Evolutionary conservation across 352 stramenopile species (phyloP).

Genomic region (Phytophthora cactorum): DNA sequence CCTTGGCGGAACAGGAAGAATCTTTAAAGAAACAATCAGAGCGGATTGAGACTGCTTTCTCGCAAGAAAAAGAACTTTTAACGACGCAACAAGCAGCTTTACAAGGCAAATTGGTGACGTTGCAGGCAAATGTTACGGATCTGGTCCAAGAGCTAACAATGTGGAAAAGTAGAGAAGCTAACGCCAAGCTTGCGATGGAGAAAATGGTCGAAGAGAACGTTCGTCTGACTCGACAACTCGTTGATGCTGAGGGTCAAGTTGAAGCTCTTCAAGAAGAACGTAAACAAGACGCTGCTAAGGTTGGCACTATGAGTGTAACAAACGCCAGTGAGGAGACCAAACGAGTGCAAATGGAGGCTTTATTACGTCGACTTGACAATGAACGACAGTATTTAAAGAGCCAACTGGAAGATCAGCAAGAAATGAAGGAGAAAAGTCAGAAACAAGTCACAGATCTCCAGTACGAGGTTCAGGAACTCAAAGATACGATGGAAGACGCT

Average conservation of each 20-base stretch:
- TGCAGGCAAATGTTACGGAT: conserved; percentile 82
- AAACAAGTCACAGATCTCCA: conserved; percentile 48
- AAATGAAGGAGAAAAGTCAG: conserved; percentile 53
- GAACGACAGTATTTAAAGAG: conserved; percentile 86
- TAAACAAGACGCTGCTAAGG: conserved; percentile 37
- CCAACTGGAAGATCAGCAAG: conserved; percentile 64
- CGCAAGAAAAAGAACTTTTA: conserved; percentile 62
- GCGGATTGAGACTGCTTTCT: conserved; percentile 49
- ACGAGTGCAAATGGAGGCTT: conserved; percentile 80
- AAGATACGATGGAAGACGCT: conserved; percentile 45
- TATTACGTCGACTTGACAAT: conserved; percentile 76
- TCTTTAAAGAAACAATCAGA: conserved; percentile 59
- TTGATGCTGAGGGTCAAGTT: conserved; percentile 64
- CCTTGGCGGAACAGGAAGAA: conserved; percentile 64
- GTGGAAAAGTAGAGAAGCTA: conserved; percentile 71
- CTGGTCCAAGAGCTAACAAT: conserved; percentile 74
- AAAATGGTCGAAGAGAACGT: conserved; percentile 81
- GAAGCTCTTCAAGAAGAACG: conserved; percentile 68
- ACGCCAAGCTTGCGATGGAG: conserved; percentile 70
- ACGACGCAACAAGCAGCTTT: conserved; percentile 47
- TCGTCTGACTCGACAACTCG: conserved; percentile 62
- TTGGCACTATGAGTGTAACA: conserved; percentile 53
- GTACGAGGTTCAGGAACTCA: conserved; percentile 50
- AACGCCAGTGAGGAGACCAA: conserved; percentile 80
- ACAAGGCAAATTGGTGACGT: conserved; percentile 65